Evolutionary conservation across 2,329 filamentous ascomycete genomes (phyloP), one percentile per base, ranked within the genome.

Genomic region (Cryphonectria nitschkei): DNA sequence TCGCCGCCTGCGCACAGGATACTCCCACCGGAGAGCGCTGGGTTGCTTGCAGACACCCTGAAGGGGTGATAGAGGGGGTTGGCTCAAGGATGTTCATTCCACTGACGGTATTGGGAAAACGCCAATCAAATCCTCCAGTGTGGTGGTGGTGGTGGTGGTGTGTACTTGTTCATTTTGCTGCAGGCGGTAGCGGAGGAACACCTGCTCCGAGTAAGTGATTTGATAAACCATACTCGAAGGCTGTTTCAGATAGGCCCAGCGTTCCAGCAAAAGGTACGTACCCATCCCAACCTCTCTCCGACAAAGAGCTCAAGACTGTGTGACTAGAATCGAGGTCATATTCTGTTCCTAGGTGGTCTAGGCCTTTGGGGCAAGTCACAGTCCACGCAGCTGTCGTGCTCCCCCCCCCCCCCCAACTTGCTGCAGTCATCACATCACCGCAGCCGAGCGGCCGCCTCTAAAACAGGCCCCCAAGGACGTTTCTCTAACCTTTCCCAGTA

Each of bases 351-450:
- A n/a, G 29, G 29, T 5, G 52, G 26, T 16, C 26, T 19, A 5
- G 29, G 14, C 1, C 14, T 58, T 6, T 32, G 54, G 26, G 54
- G 29, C 52, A 56, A 56, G 26, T 13, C 52, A 32, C 26, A 29
- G 29, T 14, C 52, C 22, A 9, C 50, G 3, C 11, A 16, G 26
- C 29, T 58, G 22, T n/a, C 46, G 46, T 58, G 26, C 29, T 32
- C 13, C 26, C 13, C 26, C 54, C 0, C 13, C 26, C 13, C 26
- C 54, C 0, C 5, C 19, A 26, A 7, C 46, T 22, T 50, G 26
- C 54, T 58, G 26, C 26, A 32, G 54, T 58, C 54, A 58, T 58
- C 54, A 58, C 54, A 58, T 58, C 54, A 58, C 54, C 52, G 54
- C 54, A 58, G 26, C 46, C 26, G 54, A 58, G 54, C 54, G 54